Percentiles rank a stretch among this genome's conserved stretches.
Conservation (phyloP, 306 rosid species). For the Betula pendula region DNA sequence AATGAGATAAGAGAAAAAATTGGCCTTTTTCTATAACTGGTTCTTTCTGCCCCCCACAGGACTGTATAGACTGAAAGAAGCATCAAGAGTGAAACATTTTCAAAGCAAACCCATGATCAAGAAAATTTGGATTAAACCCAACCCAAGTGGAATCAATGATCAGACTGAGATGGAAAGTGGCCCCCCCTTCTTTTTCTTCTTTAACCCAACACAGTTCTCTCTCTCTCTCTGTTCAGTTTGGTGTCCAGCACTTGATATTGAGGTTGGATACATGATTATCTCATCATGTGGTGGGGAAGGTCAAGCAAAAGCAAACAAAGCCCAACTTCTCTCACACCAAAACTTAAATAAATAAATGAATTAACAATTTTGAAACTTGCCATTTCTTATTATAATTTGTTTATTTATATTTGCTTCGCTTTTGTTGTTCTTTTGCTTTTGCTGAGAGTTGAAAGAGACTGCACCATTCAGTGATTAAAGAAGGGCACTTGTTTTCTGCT, state of each 20-base stretch:
- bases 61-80: constrained; percentile 51
- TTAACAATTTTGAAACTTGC: neutral
- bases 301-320: constrained; percentile 63
- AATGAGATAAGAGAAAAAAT: constrained; percentile 43
- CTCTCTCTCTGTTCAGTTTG: constrained; percentile 38
- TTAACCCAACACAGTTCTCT: constrained; percentile 2
- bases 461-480: constrained; percentile 46
- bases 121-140: constrained; percentile 33
- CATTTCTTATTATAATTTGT: neutral
- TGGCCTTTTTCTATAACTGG: constrained; percentile 53
- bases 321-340: constrained; percentile 25
- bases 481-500: constrained; percentile 31
- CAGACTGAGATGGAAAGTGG: constrained; percentile 23
- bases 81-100: constrained; percentile 46
- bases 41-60: constrained; percentile 42
- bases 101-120: constrained; percentile 34
- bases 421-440: constrained; percentile 21
- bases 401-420: neutral
- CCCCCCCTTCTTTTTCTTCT: neutral
- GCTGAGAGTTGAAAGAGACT: constrained; percentile 68
- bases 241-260: constrained; percentile 59
- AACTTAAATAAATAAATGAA: neutral
- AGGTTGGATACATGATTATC: constrained; percentile 76
- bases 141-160: constrained; percentile 48
- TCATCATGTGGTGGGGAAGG: constrained; percentile 83